Percentiles rank a stretch among this genome's conserved stretches.
phyloP scores from a whole-genome alignment of 2,329 filamentous ascomycete species.

The Coniochaeta sp. region DNA sequence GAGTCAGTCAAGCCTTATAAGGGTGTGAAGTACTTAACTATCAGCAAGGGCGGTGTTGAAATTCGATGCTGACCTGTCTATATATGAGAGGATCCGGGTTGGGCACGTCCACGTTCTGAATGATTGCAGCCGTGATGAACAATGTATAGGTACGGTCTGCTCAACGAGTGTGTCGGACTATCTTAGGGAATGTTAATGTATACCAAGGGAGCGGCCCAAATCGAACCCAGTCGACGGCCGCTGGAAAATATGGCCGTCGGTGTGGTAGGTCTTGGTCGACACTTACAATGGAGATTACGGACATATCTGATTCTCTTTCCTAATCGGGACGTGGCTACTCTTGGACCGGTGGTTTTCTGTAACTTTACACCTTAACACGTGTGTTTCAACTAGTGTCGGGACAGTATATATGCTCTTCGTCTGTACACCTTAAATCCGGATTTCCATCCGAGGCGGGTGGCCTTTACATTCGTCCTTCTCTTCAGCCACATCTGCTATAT shows the following conservation, averaged over 20 bases:
- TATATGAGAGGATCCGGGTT: neutral
- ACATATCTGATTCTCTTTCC: neutral
- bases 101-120: neutral
- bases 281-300: neutral
- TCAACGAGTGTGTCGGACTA: neutral
- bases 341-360: neutral
- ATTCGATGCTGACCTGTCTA: conserved; percentile 43
- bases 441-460: neutral
- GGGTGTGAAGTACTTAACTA: conserved; percentile 92
- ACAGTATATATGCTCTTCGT: neutral
- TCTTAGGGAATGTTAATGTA: too few species aligned
- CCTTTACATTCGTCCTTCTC: neutral
- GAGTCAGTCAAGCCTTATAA: conserved; percentile 93
- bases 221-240: too few species aligned
- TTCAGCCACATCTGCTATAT: neutral
- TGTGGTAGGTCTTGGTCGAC: too few species aligned
- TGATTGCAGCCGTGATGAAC: neutral
- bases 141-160: neutral
- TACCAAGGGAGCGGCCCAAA: too few species aligned
- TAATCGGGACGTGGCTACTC: neutral
- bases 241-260: too few species aligned
- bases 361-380: too few species aligned
- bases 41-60: conserved; percentile 59
- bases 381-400: too few species aligned
- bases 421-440: neutral